Evolutionary conservation across 2,329 filamentous ascomycete genomes (phyloP), one percentile per base, ranked within the genome.

Genomic region (Aspergillus jensenii): DNA sequence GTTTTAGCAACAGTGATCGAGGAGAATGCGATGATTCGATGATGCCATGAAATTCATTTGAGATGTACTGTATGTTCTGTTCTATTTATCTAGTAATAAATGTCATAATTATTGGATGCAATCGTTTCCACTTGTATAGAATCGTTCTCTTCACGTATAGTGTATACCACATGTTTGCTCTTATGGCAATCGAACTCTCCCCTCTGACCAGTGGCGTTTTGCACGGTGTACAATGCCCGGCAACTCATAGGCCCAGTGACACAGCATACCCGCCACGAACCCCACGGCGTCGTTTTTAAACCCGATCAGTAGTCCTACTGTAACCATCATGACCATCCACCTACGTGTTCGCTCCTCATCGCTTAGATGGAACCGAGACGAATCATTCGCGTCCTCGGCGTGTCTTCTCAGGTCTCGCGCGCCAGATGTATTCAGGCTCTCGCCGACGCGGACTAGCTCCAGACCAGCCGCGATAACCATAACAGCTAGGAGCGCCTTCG

Each of bases 261-360:
- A 96, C 3, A 90, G 71, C 81, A 96, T 84, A 0, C 93, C 93
- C 0, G 89, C 90, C 14, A 90, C 59, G 67, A 97, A 96, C 0
- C 93, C 93, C 6, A 96, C 84, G 0, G 88, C 92, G 74, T 96
- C 93, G 69, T 97, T 98, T 72, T 87, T 89, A 68, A 96, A 96
- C 0, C 91, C 91, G 50, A 98, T 75, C 54, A 96, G 82, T 3
- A 89, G 84, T 0, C 90, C 92, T 8, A 91, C 86, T 0, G 93
- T 98, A 61, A 93, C 88, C 58, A 96, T 81, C 92, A 97, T 96
- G 0, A 96, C 88, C 21, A 87, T 90, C 90, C 91, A 96, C 57
- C 92, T 82, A 71, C 91, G 86, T 56, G 83, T 83, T 46, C 87
- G 83, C 74, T 95, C 90, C 52, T 84, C 79, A 15, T 91, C 87